Evolutionary conservation across 2,329 filamentous ascomycete genomes (phyloP).

Genomic region (Fusarium coffeatum): DNA sequence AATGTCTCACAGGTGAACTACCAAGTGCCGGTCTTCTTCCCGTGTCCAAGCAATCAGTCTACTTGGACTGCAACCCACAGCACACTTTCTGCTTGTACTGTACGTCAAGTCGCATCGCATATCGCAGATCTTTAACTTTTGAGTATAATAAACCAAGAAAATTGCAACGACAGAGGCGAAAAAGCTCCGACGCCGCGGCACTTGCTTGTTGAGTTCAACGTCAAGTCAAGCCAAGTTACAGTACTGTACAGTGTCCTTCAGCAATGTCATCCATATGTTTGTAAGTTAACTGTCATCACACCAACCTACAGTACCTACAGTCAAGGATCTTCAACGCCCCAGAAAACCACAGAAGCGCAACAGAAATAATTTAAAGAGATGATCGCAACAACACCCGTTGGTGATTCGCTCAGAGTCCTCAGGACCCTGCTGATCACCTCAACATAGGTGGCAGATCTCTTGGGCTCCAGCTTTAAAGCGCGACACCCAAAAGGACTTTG

Average conservation of each 20-base stretch:
- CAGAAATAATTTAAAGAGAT: slow-evolving; percentile 6
- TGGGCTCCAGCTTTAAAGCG: neutral
- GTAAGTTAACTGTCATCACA: slow-evolving; percentile 21
- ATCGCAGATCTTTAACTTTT: slow-evolving; percentile 21
- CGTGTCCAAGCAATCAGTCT: slow-evolving; percentile 4
- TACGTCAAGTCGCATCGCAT: slow-evolving; percentile 39
- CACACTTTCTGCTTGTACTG: slow-evolving; percentile 20
- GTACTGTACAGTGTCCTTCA: slow-evolving; percentile 1
- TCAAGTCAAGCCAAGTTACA: neutral
- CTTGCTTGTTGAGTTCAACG: slow-evolving; percentile 3
- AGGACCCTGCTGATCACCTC: slow-evolving; percentile 42
- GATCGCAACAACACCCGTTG: slow-evolving; percentile 3
- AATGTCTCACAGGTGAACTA: neutral
- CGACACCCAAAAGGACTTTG: slow-evolving; percentile 22
- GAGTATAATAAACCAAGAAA: slow-evolving; percentile 14
- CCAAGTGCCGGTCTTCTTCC: slow-evolving; percentile 27
- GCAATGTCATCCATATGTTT: slow-evolving; percentile 3
- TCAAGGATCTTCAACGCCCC: slow-evolving; percentile 1
- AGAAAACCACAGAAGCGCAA: slow-evolving; percentile 19
- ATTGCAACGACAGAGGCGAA: neutral
- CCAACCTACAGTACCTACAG: neutral
- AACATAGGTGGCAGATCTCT: slow-evolving; percentile 38
- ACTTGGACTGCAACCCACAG: slow-evolving; percentile 16
- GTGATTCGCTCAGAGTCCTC: slow-evolving; percentile 29
- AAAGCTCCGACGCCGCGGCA: slow-evolving; percentile 20